Evolutionary conservation across 441 rosid species (phyloP), one percentile per base, ranked within the genome.

Genomic region (Brassica balearica): DNA sequence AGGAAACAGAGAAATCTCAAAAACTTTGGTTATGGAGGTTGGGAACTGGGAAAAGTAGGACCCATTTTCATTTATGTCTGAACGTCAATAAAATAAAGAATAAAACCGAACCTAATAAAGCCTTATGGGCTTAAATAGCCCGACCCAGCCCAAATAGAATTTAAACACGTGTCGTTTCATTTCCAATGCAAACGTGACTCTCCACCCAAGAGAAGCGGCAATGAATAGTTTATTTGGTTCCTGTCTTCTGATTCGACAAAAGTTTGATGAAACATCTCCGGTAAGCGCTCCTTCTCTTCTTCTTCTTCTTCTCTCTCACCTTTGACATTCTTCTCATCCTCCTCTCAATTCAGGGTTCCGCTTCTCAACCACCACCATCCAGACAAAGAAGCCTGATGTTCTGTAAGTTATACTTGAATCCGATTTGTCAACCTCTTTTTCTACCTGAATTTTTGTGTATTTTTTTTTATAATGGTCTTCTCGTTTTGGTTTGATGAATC

Each of bases 41-140:
- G 53, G 51, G 65, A 69, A 75, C 0, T 65, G 65, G 73, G 69
- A 63, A 17, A 10, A 80, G 64, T 85, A 87, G 86, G 36, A 29
- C 82, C 83, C 10, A 55, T 2, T 22, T 55, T 55, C 22, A 55
- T 55, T 7, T 8, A 55, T 55, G 59, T 55, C 59, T 15, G 59
- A 51, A 41, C 51, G 51, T 43, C 51, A 43, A 11, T 43, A 43
- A 41, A 8, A 38, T 38, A 7, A 43, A 43, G 9, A 10, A 36
- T 2, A 8, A 46, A 51, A 53, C 20, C 6, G 59, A 53, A 53
- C 19, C 20, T 53, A 53, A 53, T 51, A n/a, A 23, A 69, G 69
- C 69, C 60, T 59, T 12, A 55, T 72, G 81, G 81, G 81, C 77
- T 59, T 59, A 10, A 2, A 9, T 32, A 25, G 7, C 2, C 11